Evolutionary conservation across 495 filamentous ascomycete species (phyloP), one percentile per base, ranked within the genome.

Genomic region (Xylaria grammica): DNA sequence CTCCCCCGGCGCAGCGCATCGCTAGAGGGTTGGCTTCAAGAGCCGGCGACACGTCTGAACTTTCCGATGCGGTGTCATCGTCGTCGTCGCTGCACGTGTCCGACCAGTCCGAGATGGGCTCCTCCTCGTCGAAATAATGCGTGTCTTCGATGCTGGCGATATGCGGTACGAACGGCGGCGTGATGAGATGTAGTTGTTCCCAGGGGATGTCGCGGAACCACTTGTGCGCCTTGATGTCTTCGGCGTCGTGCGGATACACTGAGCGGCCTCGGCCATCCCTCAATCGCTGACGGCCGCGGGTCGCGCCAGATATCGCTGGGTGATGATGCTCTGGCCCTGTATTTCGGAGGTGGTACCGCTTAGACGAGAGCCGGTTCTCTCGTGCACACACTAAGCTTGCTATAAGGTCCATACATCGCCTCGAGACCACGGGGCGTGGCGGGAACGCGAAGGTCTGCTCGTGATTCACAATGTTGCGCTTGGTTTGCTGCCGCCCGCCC

Each of bases 91-190:
- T 51, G 38, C 19, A 17, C 19, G 78, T 74, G 34, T 79, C 77
- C 7, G 77, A 81, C 74, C 79, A 82, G 63, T 84, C 82, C 38
- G 81, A 87, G 60, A 90, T 84, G n/a, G 86, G 78, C 40, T 89
- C 87, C 65, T 89, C 89, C 55, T 94, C 90, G 55, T 96, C 90
- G 65, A 97, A 97, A 72, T 96, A 97, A 61, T 90, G 89, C 13
- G 93, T 97, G 66, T 97, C 92, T 62, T 94, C 92, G 69, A 84
- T 81, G 26, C 82, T 78, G 34, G 79, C 82, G 32, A 96, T 87
- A 24, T 74, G 74, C 42, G 94, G 94, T 6, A 96, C 80, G 65
- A 91, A 90, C 4, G 93, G 94, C 11, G 94, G 92, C 36, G 79
- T 74, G 54, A 84, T 81, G 17, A 84, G 70, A 69, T 94, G 91